phyloP scores from a whole-genome alignment of 1,284 basidiomycete species.

The Pseudozyma pruni region DNA sequence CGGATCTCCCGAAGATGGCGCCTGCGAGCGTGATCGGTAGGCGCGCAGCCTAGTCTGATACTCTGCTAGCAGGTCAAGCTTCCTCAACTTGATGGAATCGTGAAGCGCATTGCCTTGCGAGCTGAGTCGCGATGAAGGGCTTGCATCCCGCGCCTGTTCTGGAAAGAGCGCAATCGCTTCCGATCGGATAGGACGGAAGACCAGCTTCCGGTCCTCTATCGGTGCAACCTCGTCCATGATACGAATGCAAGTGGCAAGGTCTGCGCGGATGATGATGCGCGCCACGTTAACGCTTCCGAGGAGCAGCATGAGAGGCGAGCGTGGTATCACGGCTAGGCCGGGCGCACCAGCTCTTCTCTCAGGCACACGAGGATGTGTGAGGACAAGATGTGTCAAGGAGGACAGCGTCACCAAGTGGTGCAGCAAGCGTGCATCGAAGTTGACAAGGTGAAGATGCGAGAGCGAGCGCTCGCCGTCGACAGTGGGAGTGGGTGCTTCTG shows the following conservation, averaged over 20 bases:
- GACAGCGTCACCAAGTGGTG: conserved; percentile 36
- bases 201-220: conserved; percentile 37
- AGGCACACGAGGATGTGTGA: conserved; percentile 27
- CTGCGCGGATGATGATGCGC: conserved; percentile 31
- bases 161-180: conserved; percentile 6
- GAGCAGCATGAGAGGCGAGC: conserved; percentile 38
- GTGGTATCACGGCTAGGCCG: conserved; percentile 31
- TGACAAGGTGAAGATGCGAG: conserved; percentile 39
- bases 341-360: conserved; percentile 19
- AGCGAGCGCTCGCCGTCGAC: conserved; percentile 18
- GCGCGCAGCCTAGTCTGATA: conserved; percentile 15
- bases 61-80: conserved; percentile 31
- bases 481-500: too few species aligned
- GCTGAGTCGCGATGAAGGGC: background rate
- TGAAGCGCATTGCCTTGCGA: conserved; percentile 5
- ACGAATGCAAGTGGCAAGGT: conserved; percentile 25
- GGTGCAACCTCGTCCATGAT: conserved; percentile 41
- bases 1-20: conserved; percentile 8
- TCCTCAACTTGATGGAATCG: conserved; percentile 3
- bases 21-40: background rate
- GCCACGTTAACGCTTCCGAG: conserved; percentile 32
- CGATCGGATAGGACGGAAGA: conserved; percentile 33
- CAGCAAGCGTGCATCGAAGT: conserved; percentile 41
- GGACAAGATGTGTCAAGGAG: conserved; percentile 43
- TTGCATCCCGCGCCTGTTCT: background rate